A percentile compares a stretch with the other conserved stretches of the same genome.
Evolutionary conservation across 768 basidiomycete species (phyloP).

Genomic region (Pleurotus ostreatus): DNA sequence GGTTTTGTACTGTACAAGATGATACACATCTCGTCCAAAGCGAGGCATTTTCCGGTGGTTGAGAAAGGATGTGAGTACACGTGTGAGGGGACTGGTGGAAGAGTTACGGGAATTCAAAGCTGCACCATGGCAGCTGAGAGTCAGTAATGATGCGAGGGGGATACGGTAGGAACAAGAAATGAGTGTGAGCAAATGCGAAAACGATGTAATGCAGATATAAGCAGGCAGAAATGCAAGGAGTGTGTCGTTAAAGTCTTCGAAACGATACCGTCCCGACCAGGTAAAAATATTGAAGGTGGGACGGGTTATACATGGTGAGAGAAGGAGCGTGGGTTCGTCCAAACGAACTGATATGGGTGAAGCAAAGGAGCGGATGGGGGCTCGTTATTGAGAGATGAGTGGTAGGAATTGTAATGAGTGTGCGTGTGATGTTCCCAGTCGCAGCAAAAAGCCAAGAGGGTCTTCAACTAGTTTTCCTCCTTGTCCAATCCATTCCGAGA

Average conservation of each 20-base stretch:
- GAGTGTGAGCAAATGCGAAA: background rate
- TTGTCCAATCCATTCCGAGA: constrained; percentile 4
- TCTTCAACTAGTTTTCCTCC: background rate
- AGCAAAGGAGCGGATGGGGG: constrained; percentile 6
- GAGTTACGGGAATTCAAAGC: background rate
- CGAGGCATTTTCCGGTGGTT: constrained; percentile 26
- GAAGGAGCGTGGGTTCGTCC: constrained; percentile 3
- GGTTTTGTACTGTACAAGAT: constrained; percentile 5
- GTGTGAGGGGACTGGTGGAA: background rate
- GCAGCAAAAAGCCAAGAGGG: background rate
- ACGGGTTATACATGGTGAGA: background rate
- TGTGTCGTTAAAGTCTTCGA: background rate
- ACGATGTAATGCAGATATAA: constrained; percentile 7
- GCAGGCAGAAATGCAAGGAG: constrained; percentile 6
- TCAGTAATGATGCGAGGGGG: background rate
- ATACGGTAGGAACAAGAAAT: background rate
- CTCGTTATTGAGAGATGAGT: constrained; percentile 1
- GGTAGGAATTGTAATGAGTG: constrained; percentile 5
- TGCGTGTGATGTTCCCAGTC: background rate
- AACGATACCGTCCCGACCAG: constrained; percentile 1
- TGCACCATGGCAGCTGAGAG: background rate
- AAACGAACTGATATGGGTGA: constrained; percentile 3
- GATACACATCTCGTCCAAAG: constrained; percentile 35
- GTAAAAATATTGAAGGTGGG: background rate
- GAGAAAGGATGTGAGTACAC: background rate